Conservation (phyloP, 1,139 yeast genomes). For the Magnusiomyces sp. region DNA sequence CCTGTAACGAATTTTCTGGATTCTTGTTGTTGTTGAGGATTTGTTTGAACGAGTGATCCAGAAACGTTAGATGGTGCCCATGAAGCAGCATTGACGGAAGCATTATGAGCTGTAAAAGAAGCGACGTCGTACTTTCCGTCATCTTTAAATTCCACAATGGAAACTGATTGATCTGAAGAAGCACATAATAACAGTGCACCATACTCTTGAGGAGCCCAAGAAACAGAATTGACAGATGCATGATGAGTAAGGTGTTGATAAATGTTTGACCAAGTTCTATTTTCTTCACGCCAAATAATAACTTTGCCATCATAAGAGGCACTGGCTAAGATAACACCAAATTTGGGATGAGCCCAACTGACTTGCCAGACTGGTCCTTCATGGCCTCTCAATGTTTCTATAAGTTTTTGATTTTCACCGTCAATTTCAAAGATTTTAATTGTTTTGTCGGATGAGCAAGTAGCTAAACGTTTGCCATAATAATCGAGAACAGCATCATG, state of each 20-base stretch:
- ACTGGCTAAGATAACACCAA: conserved; percentile 89
- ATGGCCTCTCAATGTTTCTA: conserved; percentile 79
- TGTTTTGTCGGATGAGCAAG: conserved; percentile 91
- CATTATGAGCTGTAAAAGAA: conserved; percentile 73
- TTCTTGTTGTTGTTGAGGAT: conserved; percentile 27
- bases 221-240: conserved; percentile 88
- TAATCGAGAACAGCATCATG: conserved; percentile 97
- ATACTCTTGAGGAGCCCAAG: conserved; percentile 97
- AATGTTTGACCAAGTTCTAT: conserved; percentile 79
- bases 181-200: conserved; percentile 89
- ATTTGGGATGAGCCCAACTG: conserved; percentile 98
- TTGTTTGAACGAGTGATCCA: conserved; percentile 30
- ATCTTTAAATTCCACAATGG: conserved; percentile 84
- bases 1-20: conserved; percentile 76
- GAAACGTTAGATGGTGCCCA: conserved; percentile 76
- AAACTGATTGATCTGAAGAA: conserved; percentile 87
- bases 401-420: conserved; percentile 59
- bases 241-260: conserved; percentile 84
- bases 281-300: conserved; percentile 90
- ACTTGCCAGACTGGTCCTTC: conserved; percentile 99
- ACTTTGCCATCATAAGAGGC: conserved; percentile 95
- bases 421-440: conserved; percentile 89
- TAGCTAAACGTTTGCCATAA: conserved; percentile 90
- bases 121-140: conserved; percentile 72
- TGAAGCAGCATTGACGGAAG: conserved; percentile 88